A percentile compares a stretch with the other conserved stretches of the same genome.
phyloP scores from a whole-genome alignment of 2,329 filamentous ascomycete species.

The Pseudocercospora musae region DNA sequence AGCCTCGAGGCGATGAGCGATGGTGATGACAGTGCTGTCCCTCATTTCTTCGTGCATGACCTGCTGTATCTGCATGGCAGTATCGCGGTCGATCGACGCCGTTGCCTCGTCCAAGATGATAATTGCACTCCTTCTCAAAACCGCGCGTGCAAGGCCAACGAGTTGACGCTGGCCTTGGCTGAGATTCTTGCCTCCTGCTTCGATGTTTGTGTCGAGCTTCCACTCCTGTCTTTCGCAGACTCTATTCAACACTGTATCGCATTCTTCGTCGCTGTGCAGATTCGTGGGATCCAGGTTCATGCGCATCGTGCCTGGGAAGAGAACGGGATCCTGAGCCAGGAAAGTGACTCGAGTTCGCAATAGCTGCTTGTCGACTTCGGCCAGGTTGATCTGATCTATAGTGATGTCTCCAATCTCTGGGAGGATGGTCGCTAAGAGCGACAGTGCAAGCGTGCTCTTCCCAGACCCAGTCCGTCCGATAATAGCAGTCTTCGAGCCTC shows the following conservation, averaged over 20 bases:
- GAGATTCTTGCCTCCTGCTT: conserved; percentile 60
- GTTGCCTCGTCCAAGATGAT: conserved; percentile 66
- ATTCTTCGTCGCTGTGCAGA: conserved; percentile 56
- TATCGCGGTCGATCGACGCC: conserved; percentile 62
- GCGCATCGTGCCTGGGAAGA: conserved; percentile 61
- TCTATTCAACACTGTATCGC: conserved; percentile 51
- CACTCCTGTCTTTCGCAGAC: conserved; percentile 56
- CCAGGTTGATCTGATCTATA: conserved; percentile 60
- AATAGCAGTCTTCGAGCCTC: conserved; percentile 73
- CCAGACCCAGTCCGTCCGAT: conserved; percentile 79
- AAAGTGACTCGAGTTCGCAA: conserved; percentile 63
- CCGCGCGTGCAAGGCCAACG: conserved; percentile 61
- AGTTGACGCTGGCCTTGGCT: conserved; percentile 65
- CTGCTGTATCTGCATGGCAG: conserved; percentile 54
- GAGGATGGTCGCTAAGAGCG: conserved; percentile 56
- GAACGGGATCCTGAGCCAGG: conserved; percentile 63
- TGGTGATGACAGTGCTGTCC: conserved; percentile 61
- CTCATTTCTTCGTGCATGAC: conserved; percentile 56
- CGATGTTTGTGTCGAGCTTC: conserved; percentile 55
- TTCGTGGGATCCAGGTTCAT: conserved; percentile 61
- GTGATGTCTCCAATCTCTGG: conserved; percentile 56
- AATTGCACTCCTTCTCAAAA: conserved; percentile 58
- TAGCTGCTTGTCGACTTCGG: conserved; percentile 56
- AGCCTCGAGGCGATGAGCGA: conserved; percentile 63
- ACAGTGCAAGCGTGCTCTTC: conserved; percentile 71